Percentiles rank a stretch among this genome's conserved stretches.
Evolutionary conservation across 257 asterid species (phyloP).

Genomic region (Fraxinus anomala): DNA sequence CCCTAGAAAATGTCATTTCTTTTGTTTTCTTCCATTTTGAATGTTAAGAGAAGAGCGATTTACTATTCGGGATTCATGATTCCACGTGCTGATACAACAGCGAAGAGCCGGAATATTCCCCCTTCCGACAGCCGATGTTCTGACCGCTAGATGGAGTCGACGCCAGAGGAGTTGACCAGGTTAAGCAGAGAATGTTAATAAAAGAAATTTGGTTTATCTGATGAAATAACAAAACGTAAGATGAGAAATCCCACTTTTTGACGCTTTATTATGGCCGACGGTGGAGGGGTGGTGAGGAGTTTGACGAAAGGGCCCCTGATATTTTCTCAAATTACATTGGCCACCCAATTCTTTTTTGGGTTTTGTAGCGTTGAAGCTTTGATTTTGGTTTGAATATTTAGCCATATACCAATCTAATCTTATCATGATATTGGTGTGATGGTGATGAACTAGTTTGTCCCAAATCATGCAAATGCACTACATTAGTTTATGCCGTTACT

Average conservation of each 20-base stretch:
- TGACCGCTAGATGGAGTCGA: conserved; percentile 28
- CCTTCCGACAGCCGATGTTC: conserved; percentile 26
- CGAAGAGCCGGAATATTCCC: conserved; percentile 17
- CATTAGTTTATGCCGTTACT: too few species aligned
- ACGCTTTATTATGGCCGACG: conserved; percentile 23
- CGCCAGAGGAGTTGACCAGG: conserved; percentile 44
- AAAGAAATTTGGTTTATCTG: neutral
- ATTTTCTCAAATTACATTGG: conserved; percentile 27
- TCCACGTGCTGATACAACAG: conserved; percentile 6
- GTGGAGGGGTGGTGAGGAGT: conserved; percentile 30
- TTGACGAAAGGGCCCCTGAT: conserved; percentile 33
- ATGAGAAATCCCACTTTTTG: neutral
- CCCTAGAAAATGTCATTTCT: neutral
- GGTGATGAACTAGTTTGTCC: too few species aligned
- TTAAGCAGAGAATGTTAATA: conserved; percentile 3
- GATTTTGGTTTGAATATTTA: too few species aligned
- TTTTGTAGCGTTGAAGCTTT: neutral
- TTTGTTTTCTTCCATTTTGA: neutral
- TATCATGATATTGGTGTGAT: too few species aligned
- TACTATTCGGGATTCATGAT: conserved; percentile 50
- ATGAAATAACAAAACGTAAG: neutral
- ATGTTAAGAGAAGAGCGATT: conserved; percentile 28
- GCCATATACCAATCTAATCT: too few species aligned
- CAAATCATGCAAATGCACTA: too few species aligned
- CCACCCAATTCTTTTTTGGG: conserved; percentile 2